Conservation (phyloP, 1,139 yeast species). For the Nakaseomyces bracarensis region DNA sequence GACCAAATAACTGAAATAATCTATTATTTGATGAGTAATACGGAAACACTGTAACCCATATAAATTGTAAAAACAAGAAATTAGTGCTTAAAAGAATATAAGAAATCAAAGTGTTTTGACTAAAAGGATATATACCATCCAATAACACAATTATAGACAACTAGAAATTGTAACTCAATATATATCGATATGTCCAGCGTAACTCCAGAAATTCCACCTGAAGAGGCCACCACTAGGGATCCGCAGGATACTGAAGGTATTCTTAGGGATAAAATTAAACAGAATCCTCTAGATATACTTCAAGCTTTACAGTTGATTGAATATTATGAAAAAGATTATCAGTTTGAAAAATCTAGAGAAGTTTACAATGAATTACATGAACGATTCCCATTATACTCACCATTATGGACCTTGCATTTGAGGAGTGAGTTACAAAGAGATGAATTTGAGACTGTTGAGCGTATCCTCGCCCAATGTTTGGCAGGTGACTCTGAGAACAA, state of each 20-base stretch:
- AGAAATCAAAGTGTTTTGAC: too few relatives aligned
- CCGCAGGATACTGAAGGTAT: slow-evolving; percentile 12
- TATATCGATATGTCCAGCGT: slow-evolving; percentile 5
- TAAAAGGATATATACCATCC: too few relatives aligned
- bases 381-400: slow-evolving; percentile 56
- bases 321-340: slow-evolving; percentile 48
- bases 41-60: too few relatives aligned
- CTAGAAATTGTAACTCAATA: too few relatives aligned
- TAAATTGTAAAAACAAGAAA: too few relatives aligned
- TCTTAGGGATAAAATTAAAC: slow-evolving; percentile 14
- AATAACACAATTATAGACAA: too few relatives aligned
- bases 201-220: slow-evolving; percentile 11
- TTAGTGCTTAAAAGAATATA: too few relatives aligned
- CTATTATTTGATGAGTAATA: too few relatives aligned
- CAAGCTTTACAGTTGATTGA: slow-evolving; percentile 53
- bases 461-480: slow-evolving; percentile 25
- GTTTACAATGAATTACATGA: slow-evolving; percentile 54
- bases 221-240: slow-evolving; percentile 5
- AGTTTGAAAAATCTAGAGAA: slow-evolving; percentile 52
- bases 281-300: slow-evolving; percentile 45
- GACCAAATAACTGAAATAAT: too few relatives aligned
- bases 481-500: slow-evolving; percentile 28
- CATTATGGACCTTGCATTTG: slow-evolving; percentile 67
- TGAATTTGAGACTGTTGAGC: slow-evolving; percentile 50
- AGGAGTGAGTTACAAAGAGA: slow-evolving; percentile 60